A percentile compares a stretch with the other conserved stretches of the same genome.
Conservation (phyloP, 306 rosid species). For the Leucaena leucocephala region DNA sequence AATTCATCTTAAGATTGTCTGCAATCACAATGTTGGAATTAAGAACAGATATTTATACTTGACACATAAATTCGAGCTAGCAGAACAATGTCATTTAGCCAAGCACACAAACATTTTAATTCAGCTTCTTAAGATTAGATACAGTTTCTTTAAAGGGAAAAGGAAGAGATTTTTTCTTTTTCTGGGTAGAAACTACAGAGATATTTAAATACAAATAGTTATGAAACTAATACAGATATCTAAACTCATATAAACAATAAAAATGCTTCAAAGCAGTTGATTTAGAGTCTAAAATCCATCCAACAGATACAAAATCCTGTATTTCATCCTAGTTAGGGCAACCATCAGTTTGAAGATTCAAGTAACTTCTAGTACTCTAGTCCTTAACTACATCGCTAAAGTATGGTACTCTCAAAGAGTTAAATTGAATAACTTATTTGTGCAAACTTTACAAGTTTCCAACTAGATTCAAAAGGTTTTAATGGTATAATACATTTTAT, state of each 20-base stretch:
- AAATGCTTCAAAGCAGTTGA: not conserved
- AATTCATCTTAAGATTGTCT: slow-evolving; percentile 1
- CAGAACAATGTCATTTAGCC: too few species aligned
- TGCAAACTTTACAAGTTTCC: too few species aligned
- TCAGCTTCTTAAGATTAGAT: not conserved
- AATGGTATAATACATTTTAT: too few species aligned
- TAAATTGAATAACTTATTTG: too few species aligned
- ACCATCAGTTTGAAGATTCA: not conserved
- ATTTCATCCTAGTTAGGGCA: not conserved
- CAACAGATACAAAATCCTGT: slow-evolving; percentile 1
- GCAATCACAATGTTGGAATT: not conserved
- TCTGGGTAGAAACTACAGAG: not conserved
- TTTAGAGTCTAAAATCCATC: not conserved
- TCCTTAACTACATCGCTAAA: too few species aligned
- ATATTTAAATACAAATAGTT: not conserved
- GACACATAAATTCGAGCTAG: not conserved
- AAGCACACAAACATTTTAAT: not conserved
- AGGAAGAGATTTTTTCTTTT: not conserved
- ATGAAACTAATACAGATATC: not conserved
- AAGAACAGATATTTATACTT: not conserved
- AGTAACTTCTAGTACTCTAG: not conserved
- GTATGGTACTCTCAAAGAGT: too few species aligned
- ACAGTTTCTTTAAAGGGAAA: not conserved
- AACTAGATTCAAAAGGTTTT: too few species aligned
- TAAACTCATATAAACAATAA: not conserved